These are phyloP conservation scores for Globisporangium sylvaticum DNA, from an alignment of 352 stramenopile species.

Conservation along the genomic window DNA sequence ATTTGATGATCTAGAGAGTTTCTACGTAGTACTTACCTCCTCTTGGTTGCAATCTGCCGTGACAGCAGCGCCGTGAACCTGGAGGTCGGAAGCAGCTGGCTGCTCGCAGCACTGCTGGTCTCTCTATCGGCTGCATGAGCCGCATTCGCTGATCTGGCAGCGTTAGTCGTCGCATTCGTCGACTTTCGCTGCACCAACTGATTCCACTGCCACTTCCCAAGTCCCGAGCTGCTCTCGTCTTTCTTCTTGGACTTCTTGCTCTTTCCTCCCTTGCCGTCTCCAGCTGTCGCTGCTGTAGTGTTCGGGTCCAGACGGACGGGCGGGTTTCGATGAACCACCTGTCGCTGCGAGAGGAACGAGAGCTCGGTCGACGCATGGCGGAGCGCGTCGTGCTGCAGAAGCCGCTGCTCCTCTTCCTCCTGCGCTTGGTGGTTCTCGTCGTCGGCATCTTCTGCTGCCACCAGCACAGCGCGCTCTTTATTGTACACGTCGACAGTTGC, in stretches of 20 bases:
- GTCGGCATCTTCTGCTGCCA: constrained; percentile 25
- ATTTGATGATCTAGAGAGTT: neutral
- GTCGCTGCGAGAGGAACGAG: constrained; percentile 70
- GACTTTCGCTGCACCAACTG: constrained; percentile 45
- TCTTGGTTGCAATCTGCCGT: constrained; percentile 22
- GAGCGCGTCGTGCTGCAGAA: constrained; percentile 45
- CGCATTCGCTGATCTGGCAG: neutral
- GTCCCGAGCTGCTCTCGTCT: constrained; percentile 23
- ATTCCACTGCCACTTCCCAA: constrained; percentile 68
- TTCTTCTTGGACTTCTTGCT: constrained; percentile 37
- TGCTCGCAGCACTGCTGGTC: neutral
- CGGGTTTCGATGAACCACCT: constrained; percentile 73
- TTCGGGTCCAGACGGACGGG: constrained; percentile 32
- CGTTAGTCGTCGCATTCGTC: neutral
- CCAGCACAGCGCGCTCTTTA: constrained; percentile 22
- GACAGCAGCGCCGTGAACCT: constrained; percentile 28
- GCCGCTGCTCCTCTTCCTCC: constrained; percentile 26
- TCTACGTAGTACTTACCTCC: neutral
- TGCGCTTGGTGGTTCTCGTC: constrained; percentile 19
- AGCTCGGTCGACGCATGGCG: constrained; percentile 65
- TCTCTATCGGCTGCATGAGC: neutral
- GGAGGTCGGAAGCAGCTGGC: constrained; percentile 11
- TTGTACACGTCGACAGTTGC: constrained; percentile 52
- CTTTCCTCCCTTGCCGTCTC: constrained; percentile 13
- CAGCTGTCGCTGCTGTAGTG: neutral